Evolutionary conservation across 2,329 filamentous ascomycete species (phyloP).

Genomic region (Pseudocercospora vitis): DNA sequence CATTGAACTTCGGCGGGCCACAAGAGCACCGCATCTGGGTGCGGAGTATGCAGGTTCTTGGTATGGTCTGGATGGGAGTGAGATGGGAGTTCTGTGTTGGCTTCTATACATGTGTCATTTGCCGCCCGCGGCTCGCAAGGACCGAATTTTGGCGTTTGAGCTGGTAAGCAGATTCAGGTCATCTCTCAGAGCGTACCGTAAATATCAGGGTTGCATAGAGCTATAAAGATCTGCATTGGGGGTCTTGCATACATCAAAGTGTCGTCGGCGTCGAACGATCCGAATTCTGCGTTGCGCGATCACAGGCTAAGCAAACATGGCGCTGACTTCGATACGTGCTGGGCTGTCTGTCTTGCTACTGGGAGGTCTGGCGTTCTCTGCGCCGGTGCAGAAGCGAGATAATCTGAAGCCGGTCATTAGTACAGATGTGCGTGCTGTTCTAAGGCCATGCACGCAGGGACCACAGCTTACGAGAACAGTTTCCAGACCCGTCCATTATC

Average conservation of each 20-base stretch:
- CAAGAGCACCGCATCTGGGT: neutral
- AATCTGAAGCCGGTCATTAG: conserved; percentile 22
- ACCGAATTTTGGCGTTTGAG: neutral
- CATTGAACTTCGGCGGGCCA: neutral
- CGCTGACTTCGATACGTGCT: conserved; percentile 3
- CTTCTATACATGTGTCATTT: conserved; percentile 3
- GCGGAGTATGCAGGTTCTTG: neutral
- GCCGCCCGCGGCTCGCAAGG: neutral
- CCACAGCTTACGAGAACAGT: conserved; percentile 25
- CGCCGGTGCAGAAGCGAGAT: conserved; percentile 13
- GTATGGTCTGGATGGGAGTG: neutral
- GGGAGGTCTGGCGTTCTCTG: conserved; percentile 7
- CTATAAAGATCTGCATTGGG: neutral
- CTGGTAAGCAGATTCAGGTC: conserved; percentile 1
- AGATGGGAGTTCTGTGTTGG: neutral
- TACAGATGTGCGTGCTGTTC: conserved; percentile 15
- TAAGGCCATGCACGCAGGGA: neutral
- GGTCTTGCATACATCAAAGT: neutral
- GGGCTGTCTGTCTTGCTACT: conserved; percentile 5
- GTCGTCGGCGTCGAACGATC: neutral
- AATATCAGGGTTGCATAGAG: neutral
- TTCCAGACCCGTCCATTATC: conserved; percentile 41
- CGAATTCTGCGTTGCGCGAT: neutral
- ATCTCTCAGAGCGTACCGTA: neutral
- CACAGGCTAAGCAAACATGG: neutral